Conservation (phyloP, 148 eudicot genomes). For the Arbutus unedo region DNA sequence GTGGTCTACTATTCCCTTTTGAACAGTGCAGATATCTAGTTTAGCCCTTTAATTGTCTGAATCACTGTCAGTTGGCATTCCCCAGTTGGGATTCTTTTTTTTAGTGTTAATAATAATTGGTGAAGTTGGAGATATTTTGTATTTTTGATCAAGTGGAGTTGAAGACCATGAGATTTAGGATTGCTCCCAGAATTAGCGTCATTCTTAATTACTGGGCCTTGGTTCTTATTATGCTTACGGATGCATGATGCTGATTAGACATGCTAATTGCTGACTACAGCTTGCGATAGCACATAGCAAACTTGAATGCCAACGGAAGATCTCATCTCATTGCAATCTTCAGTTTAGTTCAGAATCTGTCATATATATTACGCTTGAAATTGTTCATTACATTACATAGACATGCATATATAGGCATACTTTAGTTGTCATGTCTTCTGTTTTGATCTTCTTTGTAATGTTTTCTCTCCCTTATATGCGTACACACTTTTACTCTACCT, state of each 20-base stretch:
- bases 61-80: background rate
- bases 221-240: background rate
- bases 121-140: no score
- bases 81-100: background rate
- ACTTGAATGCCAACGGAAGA: background rate
- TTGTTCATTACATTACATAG: background rate
- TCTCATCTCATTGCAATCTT: constrained; percentile 1
- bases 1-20: background rate
- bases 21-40: background rate
- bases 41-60: background rate
- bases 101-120: no score
- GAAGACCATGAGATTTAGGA: background rate
- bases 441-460: background rate
- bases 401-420: background rate
- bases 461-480: background rate
- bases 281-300: background rate
- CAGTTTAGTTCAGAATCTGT: background rate
- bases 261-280: background rate
- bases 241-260: background rate
- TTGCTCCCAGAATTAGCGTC: background rate
- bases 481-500: background rate
- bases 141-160: no score
- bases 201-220: background rate
- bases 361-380: background rate
- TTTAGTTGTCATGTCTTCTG: background rate